Percentiles rank a stretch among this genome's conserved stretches.
These are phyloP conservation scores for Ceratocystiopsis sp. DNA, from an alignment of 2,329 filamentous ascomycete species.

Conservation along the genomic window DNA sequence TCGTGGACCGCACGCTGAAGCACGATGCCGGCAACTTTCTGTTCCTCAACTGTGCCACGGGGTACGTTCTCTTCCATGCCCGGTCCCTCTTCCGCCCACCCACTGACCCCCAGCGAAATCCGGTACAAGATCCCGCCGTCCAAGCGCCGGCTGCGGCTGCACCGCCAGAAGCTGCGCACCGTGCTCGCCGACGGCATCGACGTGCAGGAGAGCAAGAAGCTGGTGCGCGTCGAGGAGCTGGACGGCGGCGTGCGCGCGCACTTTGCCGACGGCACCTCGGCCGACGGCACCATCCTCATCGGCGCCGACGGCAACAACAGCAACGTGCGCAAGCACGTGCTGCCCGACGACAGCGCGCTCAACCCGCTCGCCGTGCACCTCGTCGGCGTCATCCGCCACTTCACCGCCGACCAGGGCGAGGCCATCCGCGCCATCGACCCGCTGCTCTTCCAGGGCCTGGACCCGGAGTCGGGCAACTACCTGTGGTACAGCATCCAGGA, in stretches of 20 bases:
- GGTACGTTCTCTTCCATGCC: too few species aligned
- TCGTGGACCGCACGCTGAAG: neutral
- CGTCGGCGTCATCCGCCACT: conserved; percentile 19
- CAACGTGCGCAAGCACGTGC: conserved; percentile 18
- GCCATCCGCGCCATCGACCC: conserved; percentile 31
- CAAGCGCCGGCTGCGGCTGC: conserved; percentile 14
- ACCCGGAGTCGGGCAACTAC: conserved; percentile 31
- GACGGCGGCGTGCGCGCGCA: conserved; percentile 11
- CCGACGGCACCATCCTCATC: conserved; percentile 19
- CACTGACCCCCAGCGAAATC: neutral
- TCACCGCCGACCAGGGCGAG: conserved; percentile 21
- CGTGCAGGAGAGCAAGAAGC: conserved; percentile 17
- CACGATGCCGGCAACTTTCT: neutral
- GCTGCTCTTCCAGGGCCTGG: conserved; percentile 34
- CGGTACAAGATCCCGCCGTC: conserved; percentile 1
- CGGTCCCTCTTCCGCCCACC: neutral
- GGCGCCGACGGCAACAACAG: conserved; percentile 25
- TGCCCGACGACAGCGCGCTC: conserved; percentile 13
- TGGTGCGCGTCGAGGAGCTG: conserved; percentile 13
- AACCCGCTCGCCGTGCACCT: conserved; percentile 21
- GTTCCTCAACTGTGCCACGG: neutral
- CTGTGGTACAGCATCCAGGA: conserved; percentile 25
- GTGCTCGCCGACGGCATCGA: conserved; percentile 15
- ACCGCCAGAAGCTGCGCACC: conserved; percentile 19
- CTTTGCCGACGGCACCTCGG: conserved; percentile 18